Evolutionary conservation across 495 filamentous ascomycete genomes (phyloP), one percentile per base, ranked within the genome.

Genomic region (Podospora tetraspora): DNA sequence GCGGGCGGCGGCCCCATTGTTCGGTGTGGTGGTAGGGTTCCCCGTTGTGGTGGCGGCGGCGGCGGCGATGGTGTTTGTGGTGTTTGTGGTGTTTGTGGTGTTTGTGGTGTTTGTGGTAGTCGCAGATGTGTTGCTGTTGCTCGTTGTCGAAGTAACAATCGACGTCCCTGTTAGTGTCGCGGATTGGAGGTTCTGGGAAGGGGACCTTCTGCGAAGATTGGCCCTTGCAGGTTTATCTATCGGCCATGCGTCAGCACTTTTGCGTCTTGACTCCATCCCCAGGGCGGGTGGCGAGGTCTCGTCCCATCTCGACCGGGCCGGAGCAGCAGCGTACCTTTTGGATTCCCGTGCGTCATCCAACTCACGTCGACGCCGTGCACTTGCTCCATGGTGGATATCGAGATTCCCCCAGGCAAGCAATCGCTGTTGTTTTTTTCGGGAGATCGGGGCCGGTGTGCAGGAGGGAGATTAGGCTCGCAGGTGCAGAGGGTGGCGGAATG

Each of bases 291-390:
- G 61, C 27, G 25, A 62, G 60, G 60, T 62, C 23, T 27, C 60
- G 43, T 52, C 43, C 43, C 43, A n/a, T 52, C 43, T 52, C 43
- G 43, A 62, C 24, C n/a, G 23, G 27, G 3, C 29, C 23, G 60
- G 19, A 32, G 21, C 52, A 1, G 8, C 13, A 21, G 68, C 79
- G 59, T 70, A 83, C 82, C 82, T 83, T 84, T 84, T 10, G 78
- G 74, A 69, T 77, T 74, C 68, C 80, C 82, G 71, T 84, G 81
- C 59, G 81, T 83, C 81, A 90, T 85, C 89, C 89, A 91, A 66
- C 83, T 85, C 63, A 91, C 87, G 76, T 91, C 89, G 67, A 91
- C 79, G 29, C 85, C 83, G 69, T 88, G 85, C 69, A 89, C 80
- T 68, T 84, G 84, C 77, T 90, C 88, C 88, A 89, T 90, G 59